phyloP scores from a whole-genome alignment of 345 rosid species.

The Syzygium jambos region DNA sequence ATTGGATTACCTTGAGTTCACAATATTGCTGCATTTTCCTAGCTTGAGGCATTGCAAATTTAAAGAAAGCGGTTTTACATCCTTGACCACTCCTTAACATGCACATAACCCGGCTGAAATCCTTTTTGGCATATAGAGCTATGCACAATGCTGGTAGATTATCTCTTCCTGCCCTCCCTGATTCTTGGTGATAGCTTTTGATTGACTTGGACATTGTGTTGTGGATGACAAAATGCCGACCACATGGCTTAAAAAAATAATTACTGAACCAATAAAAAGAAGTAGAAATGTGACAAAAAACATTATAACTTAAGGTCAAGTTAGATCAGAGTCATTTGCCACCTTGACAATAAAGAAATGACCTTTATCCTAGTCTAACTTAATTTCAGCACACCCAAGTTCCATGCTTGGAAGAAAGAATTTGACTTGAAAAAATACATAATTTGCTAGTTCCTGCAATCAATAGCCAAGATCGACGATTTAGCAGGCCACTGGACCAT shows the following conservation, averaged over 20 bases:
- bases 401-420: background rate
- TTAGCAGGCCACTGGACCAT: background rate
- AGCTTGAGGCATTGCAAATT: slow-evolving; percentile 76
- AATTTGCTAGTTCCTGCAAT: background rate
- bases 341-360: background rate
- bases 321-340: background rate
- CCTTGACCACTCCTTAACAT: slow-evolving; percentile 80
- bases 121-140: slow-evolving; percentile 81
- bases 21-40: slow-evolving; percentile 85
- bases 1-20: slow-evolving; percentile 61
- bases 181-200: slow-evolving; percentile 89
- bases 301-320: background rate
- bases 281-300: background rate
- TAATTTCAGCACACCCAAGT: background rate
- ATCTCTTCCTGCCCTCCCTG: slow-evolving; percentile 93
- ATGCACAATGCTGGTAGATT: slow-evolving; percentile 58
- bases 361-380: background rate
- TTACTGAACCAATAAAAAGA: background rate
- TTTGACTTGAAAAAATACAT: background rate
- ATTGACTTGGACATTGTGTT: slow-evolving; percentile 84
- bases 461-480: background rate
- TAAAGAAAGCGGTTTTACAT: slow-evolving; percentile 56
- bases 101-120: slow-evolving; percentile 83
- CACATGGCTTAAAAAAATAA: background rate
- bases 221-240: slow-evolving; percentile 86